A percentile compares a stretch with the other conserved stretches of the same genome.
phyloP scores from a whole-genome alignment of 208 protist genomes.

The Trypanosoma melophagium region DNA sequence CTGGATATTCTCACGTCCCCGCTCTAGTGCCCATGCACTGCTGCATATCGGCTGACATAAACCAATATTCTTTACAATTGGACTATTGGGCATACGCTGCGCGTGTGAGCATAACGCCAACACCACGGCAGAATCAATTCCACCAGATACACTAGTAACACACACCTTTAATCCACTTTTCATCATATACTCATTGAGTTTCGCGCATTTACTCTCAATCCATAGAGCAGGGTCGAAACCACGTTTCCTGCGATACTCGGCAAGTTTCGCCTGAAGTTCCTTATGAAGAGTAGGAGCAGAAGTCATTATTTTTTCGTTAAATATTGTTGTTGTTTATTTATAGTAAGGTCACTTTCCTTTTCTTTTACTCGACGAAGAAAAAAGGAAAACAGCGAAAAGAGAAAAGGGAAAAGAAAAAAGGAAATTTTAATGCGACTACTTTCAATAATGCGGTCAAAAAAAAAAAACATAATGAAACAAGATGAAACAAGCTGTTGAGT shows the following conservation, averaged over 20 bases:
- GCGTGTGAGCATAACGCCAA: constrained; percentile 85
- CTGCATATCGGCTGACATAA: constrained; percentile 94
- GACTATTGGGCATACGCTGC: constrained; percentile 51
- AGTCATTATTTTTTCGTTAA: constrained; percentile 32
- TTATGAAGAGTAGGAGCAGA: constrained; percentile 49
- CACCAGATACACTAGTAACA: constrained; percentile 91
- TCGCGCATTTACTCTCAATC: constrained; percentile 83
- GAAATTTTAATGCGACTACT: constrained; percentile 11
- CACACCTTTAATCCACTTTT: constrained; percentile 83
- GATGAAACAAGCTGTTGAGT: neutral
- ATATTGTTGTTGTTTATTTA: constrained; percentile 1
- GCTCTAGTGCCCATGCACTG: constrained; percentile 82
- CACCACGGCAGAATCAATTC: constrained; percentile 94
- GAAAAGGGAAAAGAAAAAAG: constrained; percentile 15
- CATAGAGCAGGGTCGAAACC: constrained; percentile 82
- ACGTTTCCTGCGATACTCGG: constrained; percentile 63
- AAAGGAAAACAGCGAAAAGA: constrained; percentile 16
- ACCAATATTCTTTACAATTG: constrained; percentile 89
- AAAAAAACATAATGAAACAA: constrained; percentile 12
- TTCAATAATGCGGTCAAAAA: neutral
- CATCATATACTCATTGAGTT: constrained; percentile 93
- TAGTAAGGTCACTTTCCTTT: neutral
- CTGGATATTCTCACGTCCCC: constrained; percentile 83
- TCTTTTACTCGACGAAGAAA: neutral
- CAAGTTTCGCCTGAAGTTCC: constrained; percentile 65